Evolutionary conservation across 495 filamentous ascomycete genomes (phyloP), one percentile per base, ranked within the genome.

Genomic region (Geopyxis carbonaria): DNA sequence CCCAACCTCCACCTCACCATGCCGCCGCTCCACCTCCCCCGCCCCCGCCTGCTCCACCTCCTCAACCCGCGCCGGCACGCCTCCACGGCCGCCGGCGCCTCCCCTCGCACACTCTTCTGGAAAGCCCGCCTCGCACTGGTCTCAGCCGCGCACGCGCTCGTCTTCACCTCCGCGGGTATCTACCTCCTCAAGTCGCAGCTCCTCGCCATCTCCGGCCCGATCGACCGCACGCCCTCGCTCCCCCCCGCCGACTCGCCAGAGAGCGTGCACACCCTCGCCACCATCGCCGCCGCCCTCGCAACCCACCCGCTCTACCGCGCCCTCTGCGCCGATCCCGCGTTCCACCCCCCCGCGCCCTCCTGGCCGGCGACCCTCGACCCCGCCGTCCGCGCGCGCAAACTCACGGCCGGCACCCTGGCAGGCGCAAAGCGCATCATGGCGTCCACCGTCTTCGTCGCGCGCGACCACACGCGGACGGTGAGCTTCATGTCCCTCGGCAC

Each of bases 401-500:
- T 48, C 20, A 28, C 28, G 5, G 14, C 28, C 11, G 43, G 37
- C 3, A 15, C 34, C 7, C 22, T 34, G 18, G 11, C 24, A 9
- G 43, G 43, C 18, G 27, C 34, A 14, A 9, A 23, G 15, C 31
- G 27, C 19, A 22, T 41, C 38, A 10, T 19, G 2, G 34, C 20
- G n/a, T 27, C 28, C 15, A 20, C 59, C 45, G 54, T 48, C 65
- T 3, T 76, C 72, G 44, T 72, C 59, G 59, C 68, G 71, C 42
- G 47, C 61, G 15, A 60, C 60, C 63, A 63, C 25, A 53, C 63
- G 30, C 59, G 59, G 42, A 44, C 67, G 3, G 44, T 69, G 27
- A 66, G 59, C 40, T 55, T 87, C 11, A 61, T 85, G 13, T 77
- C 61, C 53, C 68, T 87, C 28, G 81, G 81, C 22, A 31, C 53